Evolutionary conservation across 2,329 filamentous ascomycete genomes (phyloP).

Genomic region (Aspergillus alliaceus): DNA sequence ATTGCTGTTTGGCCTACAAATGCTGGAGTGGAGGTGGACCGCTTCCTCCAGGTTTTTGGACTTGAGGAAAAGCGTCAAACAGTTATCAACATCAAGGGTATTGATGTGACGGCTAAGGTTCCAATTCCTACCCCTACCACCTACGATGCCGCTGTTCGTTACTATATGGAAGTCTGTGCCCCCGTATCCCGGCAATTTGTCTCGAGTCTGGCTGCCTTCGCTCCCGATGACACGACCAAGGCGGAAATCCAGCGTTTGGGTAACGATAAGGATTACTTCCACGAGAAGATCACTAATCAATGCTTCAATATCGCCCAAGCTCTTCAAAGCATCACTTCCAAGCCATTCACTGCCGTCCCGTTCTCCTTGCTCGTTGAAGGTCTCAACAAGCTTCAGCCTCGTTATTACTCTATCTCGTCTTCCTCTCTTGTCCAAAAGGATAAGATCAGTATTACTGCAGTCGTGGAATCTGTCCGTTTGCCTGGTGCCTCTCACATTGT

Average conservation of each 20-base stretch:
- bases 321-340: constrained; percentile 69
- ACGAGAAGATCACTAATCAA: constrained; percentile 75
- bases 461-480: constrained; percentile 81
- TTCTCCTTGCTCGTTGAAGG: constrained; percentile 96
- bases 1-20: constrained; percentile 98
- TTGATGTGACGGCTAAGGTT: constrained; percentile 94
- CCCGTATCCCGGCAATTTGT: constrained; percentile 96
- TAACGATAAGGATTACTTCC: constrained; percentile 93
- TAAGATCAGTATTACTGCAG: constrained; percentile 91
- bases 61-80: constrained; percentile 73
- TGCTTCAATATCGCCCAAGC: constrained; percentile 89
- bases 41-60: constrained; percentile 77
- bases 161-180: constrained; percentile 95
- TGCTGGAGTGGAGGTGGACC: constrained; percentile 85
- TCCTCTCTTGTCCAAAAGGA: constrained; percentile 92
- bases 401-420: constrained; percentile 99
- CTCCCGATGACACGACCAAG: constrained; percentile 81
- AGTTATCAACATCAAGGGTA: constrained; percentile 84
- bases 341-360: constrained; percentile 80
- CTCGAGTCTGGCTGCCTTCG: constrained; percentile 81
- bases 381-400: constrained; percentile 89
- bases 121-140: constrained; percentile 97
- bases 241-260: constrained; percentile 86
- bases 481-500: constrained; percentile 76
- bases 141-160: constrained; percentile 87